Evolutionary conservation across 1,284 basidiomycete genomes (phyloP), one percentile per base, ranked within the genome.

Genomic region (Vanrija humicola): DNA sequence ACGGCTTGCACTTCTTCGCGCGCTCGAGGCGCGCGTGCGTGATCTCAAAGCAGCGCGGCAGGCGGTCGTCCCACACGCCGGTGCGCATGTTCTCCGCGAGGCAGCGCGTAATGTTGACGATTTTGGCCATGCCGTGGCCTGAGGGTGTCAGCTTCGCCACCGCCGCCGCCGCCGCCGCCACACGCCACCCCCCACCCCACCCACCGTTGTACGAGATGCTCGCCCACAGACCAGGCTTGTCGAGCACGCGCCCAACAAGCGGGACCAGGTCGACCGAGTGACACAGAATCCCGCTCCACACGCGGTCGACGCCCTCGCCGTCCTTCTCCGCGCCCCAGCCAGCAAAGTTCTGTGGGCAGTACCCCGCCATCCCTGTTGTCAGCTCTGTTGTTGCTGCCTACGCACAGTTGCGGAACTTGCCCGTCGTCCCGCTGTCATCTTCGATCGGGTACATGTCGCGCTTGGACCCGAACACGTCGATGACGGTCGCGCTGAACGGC

Each of bases 161-260:
- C n/a, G n/a, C n/a, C n/a, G n/a, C n/a, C n/a, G n/a, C n/a, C n/a
- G n/a, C n/a, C n/a, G n/a, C n/a, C n/a, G n/a, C n/a, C n/a, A n/a
- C n/a, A n/a, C n/a, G n/a, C n/a, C 10, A 5, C 18, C 12, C 34
- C 2, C 26, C 1, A 8, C 12, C 14, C 14, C 12, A 45, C 59
- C 54, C 46, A 64, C 63, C 63, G 38, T 66, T 61, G 46, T 59
- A 64, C 3, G 61, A 63, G 8, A 58, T 62, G 39, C 62, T 58
- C n/a, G 59, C 54, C 34, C 48, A 66, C 10, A 66, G 52, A 0
- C 60, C 60, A 6, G 39, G 38, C 23, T 59, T 51, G 39, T 52
- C 56, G 9, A 60, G 64, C 2, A 66, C 48, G 1, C 40, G 28
- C 8, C 64, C 63, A 10, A 66, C 50, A 25, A 66, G 59, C 26